Conservation (phyloP, 495 filamentous ascomycete species). For the Amphirosellinia nigrospora region DNA sequence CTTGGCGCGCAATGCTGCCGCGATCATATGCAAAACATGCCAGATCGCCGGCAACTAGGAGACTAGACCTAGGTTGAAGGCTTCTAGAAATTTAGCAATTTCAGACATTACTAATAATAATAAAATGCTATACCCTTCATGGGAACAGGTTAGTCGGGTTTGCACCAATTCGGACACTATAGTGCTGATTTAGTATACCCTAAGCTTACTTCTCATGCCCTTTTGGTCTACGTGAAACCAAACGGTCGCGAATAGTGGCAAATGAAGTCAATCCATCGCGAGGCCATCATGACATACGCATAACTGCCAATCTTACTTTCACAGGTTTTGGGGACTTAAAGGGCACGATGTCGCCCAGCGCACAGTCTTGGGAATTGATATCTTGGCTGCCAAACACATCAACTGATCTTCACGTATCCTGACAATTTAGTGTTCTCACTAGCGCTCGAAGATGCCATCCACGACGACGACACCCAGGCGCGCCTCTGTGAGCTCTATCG, state of each 20-base stretch:
- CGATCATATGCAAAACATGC: constrained; percentile 3
- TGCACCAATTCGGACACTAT: background rate
- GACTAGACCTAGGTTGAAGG: background rate
- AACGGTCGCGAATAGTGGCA: background rate
- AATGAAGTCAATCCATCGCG: background rate
- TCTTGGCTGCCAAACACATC: background rate
- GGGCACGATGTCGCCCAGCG: background rate
- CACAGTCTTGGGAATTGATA: background rate
- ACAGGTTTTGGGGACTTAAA: background rate
- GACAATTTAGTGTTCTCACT: background rate
- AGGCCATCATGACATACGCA: background rate
- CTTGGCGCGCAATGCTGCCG: constrained; percentile 1
- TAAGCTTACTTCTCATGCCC: constrained; percentile 14
- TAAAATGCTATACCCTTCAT: constrained; percentile 11
- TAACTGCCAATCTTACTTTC: background rate
- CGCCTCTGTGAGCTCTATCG: constrained; percentile 1
- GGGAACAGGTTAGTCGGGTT: background rate
- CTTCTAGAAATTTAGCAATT: constrained; percentile 18
- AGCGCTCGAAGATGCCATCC: constrained; percentile 8
- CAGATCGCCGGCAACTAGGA: constrained; percentile 4
- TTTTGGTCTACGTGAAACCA: background rate
- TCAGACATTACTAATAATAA: constrained; percentile 17
- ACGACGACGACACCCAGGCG: background rate
- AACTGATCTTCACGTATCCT: background rate
- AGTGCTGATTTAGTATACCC: background rate